phyloP scores from a whole-genome alignment of 2,329 filamentous ascomycete species.

The Beauveria sp. region DNA sequence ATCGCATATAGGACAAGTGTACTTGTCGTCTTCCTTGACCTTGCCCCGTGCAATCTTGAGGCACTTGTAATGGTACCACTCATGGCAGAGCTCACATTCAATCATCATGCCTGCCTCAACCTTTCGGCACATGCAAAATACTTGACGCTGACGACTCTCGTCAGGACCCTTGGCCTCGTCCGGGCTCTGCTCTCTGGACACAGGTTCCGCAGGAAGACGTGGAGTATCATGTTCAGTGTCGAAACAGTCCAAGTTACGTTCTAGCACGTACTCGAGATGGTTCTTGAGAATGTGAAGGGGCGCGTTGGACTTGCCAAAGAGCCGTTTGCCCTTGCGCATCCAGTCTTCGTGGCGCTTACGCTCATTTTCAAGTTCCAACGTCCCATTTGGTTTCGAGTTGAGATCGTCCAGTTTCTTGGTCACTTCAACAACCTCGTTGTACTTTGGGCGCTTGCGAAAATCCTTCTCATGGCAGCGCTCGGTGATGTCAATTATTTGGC shows the following conservation, averaged over 20 bases:
- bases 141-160: slow-evolving; percentile 61
- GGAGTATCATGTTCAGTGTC: slow-evolving; percentile 79
- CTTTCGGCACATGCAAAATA: slow-evolving; percentile 93
- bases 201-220: slow-evolving; percentile 81
- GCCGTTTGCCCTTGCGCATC: slow-evolving; percentile 96
- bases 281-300: slow-evolving; percentile 91
- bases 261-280: slow-evolving; percentile 88
- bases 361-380: slow-evolving; percentile 87
- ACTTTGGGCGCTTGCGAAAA: slow-evolving; percentile 73
- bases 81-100: slow-evolving; percentile 94
- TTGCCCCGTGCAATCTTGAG: slow-evolving; percentile 96
- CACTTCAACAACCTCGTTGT: slow-evolving; percentile 82
- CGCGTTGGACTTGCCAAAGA: slow-evolving; percentile 97
- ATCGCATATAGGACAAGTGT: slow-evolving; percentile 96
- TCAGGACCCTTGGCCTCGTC: slow-evolving; percentile 48
- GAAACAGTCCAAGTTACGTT: slow-evolving; percentile 86
- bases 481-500: slow-evolving; percentile 75
- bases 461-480: slow-evolving; percentile 69
- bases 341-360: slow-evolving; percentile 95
- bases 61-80: slow-evolving; percentile 99
- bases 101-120: slow-evolving; percentile 99
- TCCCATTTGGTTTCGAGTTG: slow-evolving; percentile 86
- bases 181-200: slow-evolving; percentile 69
- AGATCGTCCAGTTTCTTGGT: slow-evolving; percentile 81
- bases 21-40: slow-evolving; percentile 97